These are phyloP conservation scores for Hanseniaspora guilliermondii DNA, from an alignment of 805 yeast species.

Conservation along the genomic window DNA sequence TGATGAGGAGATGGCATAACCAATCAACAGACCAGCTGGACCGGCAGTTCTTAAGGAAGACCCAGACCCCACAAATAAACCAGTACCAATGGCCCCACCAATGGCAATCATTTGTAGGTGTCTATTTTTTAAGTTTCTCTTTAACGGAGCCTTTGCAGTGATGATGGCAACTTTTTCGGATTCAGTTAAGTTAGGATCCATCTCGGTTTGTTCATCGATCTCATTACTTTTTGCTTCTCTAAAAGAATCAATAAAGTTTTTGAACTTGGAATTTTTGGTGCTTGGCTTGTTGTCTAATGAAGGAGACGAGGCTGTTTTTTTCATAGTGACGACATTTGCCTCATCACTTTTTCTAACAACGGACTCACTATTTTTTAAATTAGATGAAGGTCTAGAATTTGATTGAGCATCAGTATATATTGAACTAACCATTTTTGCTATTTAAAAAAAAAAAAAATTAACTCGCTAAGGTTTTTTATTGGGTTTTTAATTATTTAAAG, in stretches of 20 bases:
- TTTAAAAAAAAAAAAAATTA: too few relatives aligned
- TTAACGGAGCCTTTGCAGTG: conserved; percentile 44
- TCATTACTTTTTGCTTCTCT: conserved; percentile 29
- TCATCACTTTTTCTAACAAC: not conserved
- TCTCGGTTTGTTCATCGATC: not conserved
- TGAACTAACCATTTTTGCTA: not conserved
- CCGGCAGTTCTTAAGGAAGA: conserved; percentile 50
- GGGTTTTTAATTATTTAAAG: not conserved
- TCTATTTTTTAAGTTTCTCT: conserved; percentile 41
- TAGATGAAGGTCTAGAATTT: not conserved
- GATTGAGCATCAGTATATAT: not conserved
- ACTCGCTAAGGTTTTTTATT: too few relatives aligned
- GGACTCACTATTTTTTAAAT: not conserved
- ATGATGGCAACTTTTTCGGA: conserved; percentile 36
- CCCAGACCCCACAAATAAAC: conserved; percentile 63
- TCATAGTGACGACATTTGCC: not conserved
- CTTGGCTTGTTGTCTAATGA: not conserved
- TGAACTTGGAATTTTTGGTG: conserved; percentile 25
- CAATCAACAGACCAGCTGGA: conserved; percentile 50
- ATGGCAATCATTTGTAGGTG: conserved; percentile 53
- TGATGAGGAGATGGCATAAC: conserved; percentile 43
- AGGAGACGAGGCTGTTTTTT: not conserved
- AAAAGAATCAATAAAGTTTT: conserved; percentile 38
- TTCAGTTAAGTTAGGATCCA: conserved; percentile 31
- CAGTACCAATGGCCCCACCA: conserved; percentile 65